These are phyloP conservation scores for Argentina anserina DNA, from an alignment of 306 rosid genomes.

Conservation along the genomic window DNA sequence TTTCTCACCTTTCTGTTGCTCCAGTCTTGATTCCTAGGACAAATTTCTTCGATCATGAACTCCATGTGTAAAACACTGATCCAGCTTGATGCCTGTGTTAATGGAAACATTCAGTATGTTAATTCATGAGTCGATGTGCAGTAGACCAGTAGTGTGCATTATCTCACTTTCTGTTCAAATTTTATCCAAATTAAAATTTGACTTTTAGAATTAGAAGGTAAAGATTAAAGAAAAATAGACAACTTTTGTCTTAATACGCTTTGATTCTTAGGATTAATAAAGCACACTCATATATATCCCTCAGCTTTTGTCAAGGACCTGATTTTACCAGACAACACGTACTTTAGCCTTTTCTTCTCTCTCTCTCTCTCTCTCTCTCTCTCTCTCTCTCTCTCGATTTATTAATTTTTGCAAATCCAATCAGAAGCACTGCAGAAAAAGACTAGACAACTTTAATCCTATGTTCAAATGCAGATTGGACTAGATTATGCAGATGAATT, in stretches of 20 bases:
- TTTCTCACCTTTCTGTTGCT: too few species aligned
- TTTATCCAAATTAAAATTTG: conserved; percentile 14
- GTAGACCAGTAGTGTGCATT: too few species aligned
- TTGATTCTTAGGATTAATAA: conserved; percentile 15
- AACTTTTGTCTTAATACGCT: conserved; percentile 3
- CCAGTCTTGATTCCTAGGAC: background rate
- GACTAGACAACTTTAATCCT: background rate
- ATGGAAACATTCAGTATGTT: background rate
- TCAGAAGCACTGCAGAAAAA: background rate
- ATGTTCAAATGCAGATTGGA: background rate
- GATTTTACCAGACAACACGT: conserved; percentile 9
- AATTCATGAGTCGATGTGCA: background rate
- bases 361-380: conserved; percentile 6
- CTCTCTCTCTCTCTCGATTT: background rate
- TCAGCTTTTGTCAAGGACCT: conserved; percentile 19
- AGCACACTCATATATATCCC: conserved; percentile 19
- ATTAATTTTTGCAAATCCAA: background rate
- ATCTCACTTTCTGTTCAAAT: conserved; percentile 16
- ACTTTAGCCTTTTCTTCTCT: conserved; percentile 18
- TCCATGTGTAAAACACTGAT: background rate
- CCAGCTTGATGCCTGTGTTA: background rate
- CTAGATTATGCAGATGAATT: background rate
- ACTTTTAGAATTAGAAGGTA: background rate
- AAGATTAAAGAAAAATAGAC: conserved; percentile 10
- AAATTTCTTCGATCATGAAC: background rate